Evolutionary conservation across 1,284 basidiomycete genomes (phyloP), one percentile per base, ranked within the genome.

Genomic region (Blastosporella zonata): DNA sequence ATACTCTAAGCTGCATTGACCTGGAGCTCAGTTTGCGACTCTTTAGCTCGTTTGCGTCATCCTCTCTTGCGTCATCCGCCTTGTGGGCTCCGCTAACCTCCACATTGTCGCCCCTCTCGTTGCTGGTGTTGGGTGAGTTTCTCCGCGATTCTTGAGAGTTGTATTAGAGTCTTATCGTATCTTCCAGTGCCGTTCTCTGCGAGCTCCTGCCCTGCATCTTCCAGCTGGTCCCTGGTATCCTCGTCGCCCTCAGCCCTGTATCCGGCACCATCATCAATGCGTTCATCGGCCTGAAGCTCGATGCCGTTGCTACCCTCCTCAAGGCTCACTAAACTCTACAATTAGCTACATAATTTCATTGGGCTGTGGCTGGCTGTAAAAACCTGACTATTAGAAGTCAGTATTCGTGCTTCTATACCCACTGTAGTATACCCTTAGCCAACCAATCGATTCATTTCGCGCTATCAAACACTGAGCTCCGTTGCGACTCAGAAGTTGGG

Each of bases 161-260:
- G 13, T 3, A 2, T 9, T n/a, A 9, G 2, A 15, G 12, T 20
- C 27, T 35, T 13, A 34, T 38, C 15, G 2, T 15, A 12, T 23
- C 15, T 15, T 31, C 3, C 15, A 21, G 10, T 22, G 23, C 45
- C n/a, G 35, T 49, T n/a, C 50, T 52, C 41, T 42, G 46, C 31
- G 36, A 49, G 1, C 12, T 49, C 18, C 35, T 52, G 15, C 8
- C 40, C 20, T n/a, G 31, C 37, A 15, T 49, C n/a, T 39, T 48
- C 9, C 15, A 22, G 6, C 46, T 52, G 17, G 50, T 52, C 10
- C 33, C 20, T 12, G 46, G 41, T 27, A 36, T 52, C 23, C 39
- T 42, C 7, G n/a, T 17, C 18, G 13, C 18, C 33, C 37, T 52
- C 12, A 6, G 28, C 9, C 41, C 46, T 18, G n/a, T 43, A 18